Percentiles rank a stretch among this genome's conserved stretches.
Conservation (phyloP, 176 grass and related monocot genomes). For the Bolboschoenus planiculmis region DNA sequence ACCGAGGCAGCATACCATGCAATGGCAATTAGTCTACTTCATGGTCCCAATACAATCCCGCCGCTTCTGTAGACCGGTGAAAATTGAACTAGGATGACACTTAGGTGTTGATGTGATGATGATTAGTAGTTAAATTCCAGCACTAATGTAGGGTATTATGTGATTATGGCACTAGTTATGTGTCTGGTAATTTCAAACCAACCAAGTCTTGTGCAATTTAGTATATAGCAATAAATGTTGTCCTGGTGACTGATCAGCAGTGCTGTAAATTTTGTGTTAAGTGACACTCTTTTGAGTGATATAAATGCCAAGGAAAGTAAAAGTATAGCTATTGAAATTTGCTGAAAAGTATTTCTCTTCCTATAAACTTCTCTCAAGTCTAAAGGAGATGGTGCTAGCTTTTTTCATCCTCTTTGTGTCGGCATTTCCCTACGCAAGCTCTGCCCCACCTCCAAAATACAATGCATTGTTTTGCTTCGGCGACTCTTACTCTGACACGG, state of each 20-base stretch:
- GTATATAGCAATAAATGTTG: not conserved
- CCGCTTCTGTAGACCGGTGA: constrained; percentile 25
- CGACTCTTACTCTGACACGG: constrained; percentile 55
- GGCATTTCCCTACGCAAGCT: not conserved
- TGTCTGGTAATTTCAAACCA: not conserved
- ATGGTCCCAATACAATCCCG: constrained; percentile 52
- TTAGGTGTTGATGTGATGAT: not conserved
- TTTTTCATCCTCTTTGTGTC: not conserved
- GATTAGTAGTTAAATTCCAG: not conserved
- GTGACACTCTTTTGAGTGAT: not conserved
- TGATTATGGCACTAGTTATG: not conserved
- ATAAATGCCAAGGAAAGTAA: not conserved
- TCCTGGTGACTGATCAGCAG: not conserved
- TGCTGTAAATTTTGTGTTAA: not conserved
- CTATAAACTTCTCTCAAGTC: not conserved
- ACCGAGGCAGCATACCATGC: constrained; percentile 73
- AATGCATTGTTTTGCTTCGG: constrained; percentile 49
- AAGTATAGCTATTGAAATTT: not conserved
- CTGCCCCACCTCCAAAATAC: constrained; percentile 15
- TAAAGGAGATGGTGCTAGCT: not conserved
- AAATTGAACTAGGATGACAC: not conserved
- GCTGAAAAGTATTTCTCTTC: not conserved
- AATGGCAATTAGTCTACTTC: constrained; percentile 56
- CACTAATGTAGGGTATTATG: not conserved
- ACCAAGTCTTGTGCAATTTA: not conserved